Base-by-base conservation (phyloP, 345 rosid genomes). In the Heritiera littoralis region DNA sequence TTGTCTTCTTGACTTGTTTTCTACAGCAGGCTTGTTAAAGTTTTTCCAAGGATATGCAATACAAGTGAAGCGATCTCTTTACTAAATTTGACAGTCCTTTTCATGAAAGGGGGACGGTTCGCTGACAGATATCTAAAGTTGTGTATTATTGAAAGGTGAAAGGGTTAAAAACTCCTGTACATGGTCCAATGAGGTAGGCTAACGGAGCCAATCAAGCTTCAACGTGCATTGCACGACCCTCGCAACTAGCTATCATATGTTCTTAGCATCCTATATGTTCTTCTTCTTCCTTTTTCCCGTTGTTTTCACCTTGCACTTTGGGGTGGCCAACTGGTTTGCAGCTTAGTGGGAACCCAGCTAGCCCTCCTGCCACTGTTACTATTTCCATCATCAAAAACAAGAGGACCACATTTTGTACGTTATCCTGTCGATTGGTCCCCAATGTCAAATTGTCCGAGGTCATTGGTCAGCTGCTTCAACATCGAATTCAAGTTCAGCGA, bases 321-420 rank as follows among this genome's bases (percentile, higher is more conserved):
- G 71, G 32, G 75, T 69, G 20, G 79, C 86, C 87, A 84, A 78
- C 84, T 56, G 81, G 23, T 65, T 82, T 74, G n/a, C 61, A 83
- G 77, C 76, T 35, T 63, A 81, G 87, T 84, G 89, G 87, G 80
- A 74, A 77, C 77, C 76, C 40, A 61, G 23, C 46, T 46, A 61
- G 23, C 46, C 67, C 76, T 55, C 56, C n/a, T 45, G 55, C 55
- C 46, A 69, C 66, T 48, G 65, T 49, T 23, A 28, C 65, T 45
- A 7, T 52, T 66, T 74, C 61, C 43, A 75, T 74, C 35, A 43
- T 40, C 49, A 12, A n/a, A 54, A 35, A 14, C 14, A 58, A n/a
- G 5, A 74, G 86, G 85, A 80, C 84, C 80, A 72, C 84, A 13
- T 45, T 23, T 60, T 3, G 52, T 32, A 65, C 67, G 3, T 70